A percentile compares a stretch with the other conserved stretches of the same genome.
phyloP scores from a whole-genome alignment of 1,139 yeast species.

The Candida sanyaensis region DNA sequence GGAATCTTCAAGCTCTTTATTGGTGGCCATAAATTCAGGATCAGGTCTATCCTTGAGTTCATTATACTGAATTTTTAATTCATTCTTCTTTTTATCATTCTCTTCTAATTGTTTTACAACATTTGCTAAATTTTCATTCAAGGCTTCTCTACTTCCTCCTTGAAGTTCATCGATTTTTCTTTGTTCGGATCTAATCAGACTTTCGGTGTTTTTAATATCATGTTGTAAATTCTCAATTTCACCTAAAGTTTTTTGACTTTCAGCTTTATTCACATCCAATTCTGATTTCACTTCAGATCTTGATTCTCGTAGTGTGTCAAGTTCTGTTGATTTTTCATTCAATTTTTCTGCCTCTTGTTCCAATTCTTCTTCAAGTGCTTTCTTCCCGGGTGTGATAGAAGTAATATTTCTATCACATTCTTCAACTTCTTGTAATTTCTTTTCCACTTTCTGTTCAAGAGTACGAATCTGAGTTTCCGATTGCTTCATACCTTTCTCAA shows the following conservation, averaged over 20 bases:
- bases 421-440: constrained; percentile 13
- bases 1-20: constrained; percentile 3
- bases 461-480: constrained; percentile 17
- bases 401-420: constrained; percentile 16
- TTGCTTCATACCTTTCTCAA: constrained; percentile 28
- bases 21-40: constrained; percentile 7
- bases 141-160: constrained; percentile 40
- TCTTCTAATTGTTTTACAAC: constrained; percentile 12
- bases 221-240: constrained; percentile 17
- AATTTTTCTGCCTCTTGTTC: constrained; percentile 14
- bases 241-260: constrained; percentile 7
- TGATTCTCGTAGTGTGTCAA: constrained; percentile 18
- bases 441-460: constrained; percentile 20
- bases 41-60: constrained; percentile 5
- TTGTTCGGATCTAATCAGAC: constrained; percentile 34
- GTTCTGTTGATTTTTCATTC: constrained; percentile 15
- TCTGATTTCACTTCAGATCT: constrained; percentile 12
- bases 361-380: constrained; percentile 18
- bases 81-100: constrained; percentile 10
- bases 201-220: constrained; percentile 28
- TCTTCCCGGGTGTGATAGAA: constrained; percentile 14
- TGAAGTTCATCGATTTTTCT: constrained; percentile 37
- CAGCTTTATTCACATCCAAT: constrained; percentile 12
- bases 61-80: constrained; percentile 9
- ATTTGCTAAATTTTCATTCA: constrained; percentile 18